These are phyloP conservation scores for Fusarium oligoseptatum DNA, from an alignment of 2,329 filamentous ascomycete species.

Conservation along the genomic window DNA sequence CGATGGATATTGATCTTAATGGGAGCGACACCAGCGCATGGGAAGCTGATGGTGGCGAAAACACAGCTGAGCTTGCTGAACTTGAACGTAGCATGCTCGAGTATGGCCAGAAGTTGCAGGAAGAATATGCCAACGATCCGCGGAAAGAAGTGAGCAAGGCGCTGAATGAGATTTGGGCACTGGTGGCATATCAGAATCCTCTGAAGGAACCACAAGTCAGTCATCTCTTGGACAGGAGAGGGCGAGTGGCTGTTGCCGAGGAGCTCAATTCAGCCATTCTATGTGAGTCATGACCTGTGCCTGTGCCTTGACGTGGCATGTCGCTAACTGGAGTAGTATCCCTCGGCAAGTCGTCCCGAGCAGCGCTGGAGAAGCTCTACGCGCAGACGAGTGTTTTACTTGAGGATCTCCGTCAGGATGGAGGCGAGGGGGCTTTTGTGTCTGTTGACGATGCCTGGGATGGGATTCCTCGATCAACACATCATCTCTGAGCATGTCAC, in stretches of 20 bases:
- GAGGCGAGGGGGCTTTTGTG: slow-evolving; percentile 86
- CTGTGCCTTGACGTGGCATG: not conserved
- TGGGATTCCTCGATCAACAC: slow-evolving; percentile 57
- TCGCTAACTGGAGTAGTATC: slow-evolving; percentile 71
- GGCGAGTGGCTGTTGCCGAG: slow-evolving; percentile 85
- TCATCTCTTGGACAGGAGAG: slow-evolving; percentile 81
- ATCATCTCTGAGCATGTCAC: slow-evolving; percentile 47
- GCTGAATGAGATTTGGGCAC: slow-evolving; percentile 86
- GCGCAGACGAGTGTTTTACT: slow-evolving; percentile 89
- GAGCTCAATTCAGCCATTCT: slow-evolving; percentile 95
- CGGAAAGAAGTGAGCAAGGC: slow-evolving; percentile 78
- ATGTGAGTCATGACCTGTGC: slow-evolving; percentile 66
- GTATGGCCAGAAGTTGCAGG: slow-evolving; percentile 83
- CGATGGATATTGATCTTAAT: slow-evolving; percentile 70
- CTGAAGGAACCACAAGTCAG: slow-evolving; percentile 79
- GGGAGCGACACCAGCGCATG: slow-evolving; percentile 55
- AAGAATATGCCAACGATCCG: slow-evolving; percentile 81
- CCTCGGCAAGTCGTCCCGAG: slow-evolving; percentile 88
- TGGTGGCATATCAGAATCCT: slow-evolving; percentile 89
- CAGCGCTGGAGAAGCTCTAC: slow-evolving; percentile 86
- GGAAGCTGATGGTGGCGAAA: slow-evolving; percentile 64
- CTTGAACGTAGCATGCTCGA: slow-evolving; percentile 78
- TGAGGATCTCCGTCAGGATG: slow-evolving; percentile 83
- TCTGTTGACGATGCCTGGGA: slow-evolving; percentile 67
- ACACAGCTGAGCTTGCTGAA: slow-evolving; percentile 52